Evolutionary conservation across 1,139 yeast species (phyloP), one percentile per base, ranked within the genome.

Genomic region (Meyerozyma elateridarum): DNA sequence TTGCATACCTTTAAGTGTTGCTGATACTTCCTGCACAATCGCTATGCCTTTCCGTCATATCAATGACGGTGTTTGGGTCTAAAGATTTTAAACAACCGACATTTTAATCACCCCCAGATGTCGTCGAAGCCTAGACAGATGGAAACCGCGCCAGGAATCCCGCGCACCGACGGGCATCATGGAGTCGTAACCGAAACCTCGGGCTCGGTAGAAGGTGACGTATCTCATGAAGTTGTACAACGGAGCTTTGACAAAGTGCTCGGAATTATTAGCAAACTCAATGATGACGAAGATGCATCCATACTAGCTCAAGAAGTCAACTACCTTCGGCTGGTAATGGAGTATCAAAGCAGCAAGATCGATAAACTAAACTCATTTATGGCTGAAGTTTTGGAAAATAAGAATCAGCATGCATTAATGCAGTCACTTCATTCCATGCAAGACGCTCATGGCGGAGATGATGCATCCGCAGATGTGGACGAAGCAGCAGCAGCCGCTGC

Each of bases 271-370:
- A 39, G 39, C 29, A 48, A 48, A 38, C 30, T 38, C 22, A 43
- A 42, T 21, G 13, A 27, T 20, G 46, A 38, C 24, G 60, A 54
- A 28, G 54, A 52, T 38, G 38, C 57, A 3, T 40, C 43, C 13
- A 34, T 53, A 7, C 43, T 61, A 12, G 49, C 46, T 33, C 61
- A 60, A 33, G 70, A 65, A 34, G 45, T 65, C 20, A 51, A 54
- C 16, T 61, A 59, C 39, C 48, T 67, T 25, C 57, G 67, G 31
- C 66, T 59, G 29, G 48, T 64, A 15, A 48, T 65, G 25, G 69
- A 62, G 14, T 61, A 53, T 42, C 72, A 66, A 40, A 58, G 56
- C 43, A 49, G 47, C 38, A 63, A 63, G 42, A 55, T 67, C 32
- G 71, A 66, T 32, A 64, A 64, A 45, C 49, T 66, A 37, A 54